Conservation (phyloP, 768 basidiomycete species). For the button mushroom (Agaricus bisporus) region DNA sequence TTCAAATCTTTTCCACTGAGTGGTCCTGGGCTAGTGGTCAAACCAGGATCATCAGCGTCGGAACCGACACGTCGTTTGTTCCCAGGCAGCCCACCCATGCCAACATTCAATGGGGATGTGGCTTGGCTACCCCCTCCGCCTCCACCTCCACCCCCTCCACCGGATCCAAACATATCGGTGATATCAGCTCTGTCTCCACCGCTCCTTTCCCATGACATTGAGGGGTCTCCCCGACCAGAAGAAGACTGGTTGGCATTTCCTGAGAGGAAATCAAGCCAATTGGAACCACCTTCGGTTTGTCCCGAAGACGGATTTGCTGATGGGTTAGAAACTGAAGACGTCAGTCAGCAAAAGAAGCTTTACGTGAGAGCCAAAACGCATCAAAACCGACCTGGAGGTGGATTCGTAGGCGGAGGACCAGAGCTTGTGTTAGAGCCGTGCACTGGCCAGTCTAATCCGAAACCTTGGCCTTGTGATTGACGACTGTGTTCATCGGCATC, state of each 20-base stretch:
- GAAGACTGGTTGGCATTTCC: constrained; percentile 3
- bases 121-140: constrained; percentile 4
- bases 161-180: constrained; percentile 6
- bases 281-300: constrained; percentile 7
- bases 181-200: constrained; percentile 8
- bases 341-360: background rate
- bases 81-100: constrained; percentile 3
- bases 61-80: constrained; percentile 7
- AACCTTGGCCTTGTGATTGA: constrained; percentile 8
- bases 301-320: constrained; percentile 8
- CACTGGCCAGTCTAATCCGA: constrained; percentile 9
- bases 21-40: constrained; percentile 2
- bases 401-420: constrained; percentile 1
- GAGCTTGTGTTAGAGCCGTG: constrained; percentile 3
- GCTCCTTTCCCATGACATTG: constrained; percentile 12
- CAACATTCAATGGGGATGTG: constrained; percentile 4
- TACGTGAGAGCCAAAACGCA: background rate
- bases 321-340: background rate
- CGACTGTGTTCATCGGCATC: constrained; percentile 10
- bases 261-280: constrained; percentile 9
- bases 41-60: constrained; percentile 1
- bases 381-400: constrained; percentile 1
- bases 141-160: background rate
- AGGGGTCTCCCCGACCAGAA: constrained; percentile 8
- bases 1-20: constrained; percentile 8